phyloP scores from a whole-genome alignment of 495 filamentous ascomycete genomes.

The Aspergillus olivimuriae region DNA sequence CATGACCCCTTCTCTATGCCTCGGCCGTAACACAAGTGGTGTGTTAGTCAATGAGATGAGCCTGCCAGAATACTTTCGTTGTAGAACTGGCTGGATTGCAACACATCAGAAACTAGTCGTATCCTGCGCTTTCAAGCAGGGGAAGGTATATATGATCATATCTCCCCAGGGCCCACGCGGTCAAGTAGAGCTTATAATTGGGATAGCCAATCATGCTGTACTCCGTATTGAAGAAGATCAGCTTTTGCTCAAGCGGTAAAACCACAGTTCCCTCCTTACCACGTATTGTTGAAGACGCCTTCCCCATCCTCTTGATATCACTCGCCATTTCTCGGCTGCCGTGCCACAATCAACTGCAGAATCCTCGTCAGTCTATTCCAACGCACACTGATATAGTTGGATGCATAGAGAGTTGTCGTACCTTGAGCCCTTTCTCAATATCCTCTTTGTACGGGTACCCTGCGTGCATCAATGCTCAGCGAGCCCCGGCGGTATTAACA shows the following conservation, averaged over 20 bases:
- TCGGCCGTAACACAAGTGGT: no score
- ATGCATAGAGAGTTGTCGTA: no score
- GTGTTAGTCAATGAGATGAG: no score
- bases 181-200: conserved; percentile 6
- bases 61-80: no score
- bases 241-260: no score
- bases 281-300: conserved; percentile 1
- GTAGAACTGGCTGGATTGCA: no score
- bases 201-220: not conserved
- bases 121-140: no score
- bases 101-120: no score
- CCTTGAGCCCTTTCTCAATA: conserved; percentile 5
- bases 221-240: not conserved
- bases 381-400: no score
- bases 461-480: conserved; percentile 4
- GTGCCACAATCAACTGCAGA: conserved; percentile 6
- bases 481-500: conserved; percentile 7
- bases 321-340: conserved; percentile 8
- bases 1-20: no score
- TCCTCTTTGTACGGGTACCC: conserved; percentile 4
- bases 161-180: conserved; percentile 3
- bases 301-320: not conserved
- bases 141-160: not conserved
- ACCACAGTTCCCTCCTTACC: no score
- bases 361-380: no score